Base-by-base conservation (phyloP, 306 rosid genomes). In the Fagus sylvatica region DNA sequence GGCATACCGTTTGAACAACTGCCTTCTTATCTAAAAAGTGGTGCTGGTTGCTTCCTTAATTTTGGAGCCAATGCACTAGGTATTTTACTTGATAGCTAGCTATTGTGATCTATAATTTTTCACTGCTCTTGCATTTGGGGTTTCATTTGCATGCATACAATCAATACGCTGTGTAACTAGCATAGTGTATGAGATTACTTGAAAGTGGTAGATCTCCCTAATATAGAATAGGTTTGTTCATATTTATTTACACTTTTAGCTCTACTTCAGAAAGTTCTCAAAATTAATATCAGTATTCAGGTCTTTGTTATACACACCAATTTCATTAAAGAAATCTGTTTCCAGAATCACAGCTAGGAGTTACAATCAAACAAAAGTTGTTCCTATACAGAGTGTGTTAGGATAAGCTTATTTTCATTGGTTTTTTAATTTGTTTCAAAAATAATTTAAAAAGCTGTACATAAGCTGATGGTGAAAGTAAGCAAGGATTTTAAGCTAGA, bases 1-100 rank as follows among this genome's bases (percentile, higher is more conserved):
- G 98, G 96, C 76, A 86, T 91, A 86, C 89, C 98, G 22, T 54
- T 88, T 56, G 73, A 64, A 37, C 82, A 90, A 84, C 93, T 94
- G 71, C 97, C 97, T 60, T 84, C 94, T 62, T 94, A 94, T 90
- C 80, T 88, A 75, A 85, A 84, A 88, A 85, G 86, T 46, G 97
- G 91, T 41, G 91, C 87, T 62, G 87, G 85, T 78, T 94, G 97
- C 93, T 91, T 91, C 86, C 84, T 91, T 71, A 90, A 94, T 78
- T 76, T 87, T 74, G 96, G 97, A 82, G 87, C 90, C 54, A 36
- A 64, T 73, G 74, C 78, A 72, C 34, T 85, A 86, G 88, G 97
- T 84, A 89, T 49, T 78, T 62, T 69, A 53, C 42, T 62, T n/a
- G 51, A 46, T 59, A 76, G 48, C 70, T 74, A 74, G 64, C 79